These are phyloP conservation scores for Jacaranda mimosifolia DNA, from an alignment of 257 asterid species.

Conservation along the genomic window DNA sequence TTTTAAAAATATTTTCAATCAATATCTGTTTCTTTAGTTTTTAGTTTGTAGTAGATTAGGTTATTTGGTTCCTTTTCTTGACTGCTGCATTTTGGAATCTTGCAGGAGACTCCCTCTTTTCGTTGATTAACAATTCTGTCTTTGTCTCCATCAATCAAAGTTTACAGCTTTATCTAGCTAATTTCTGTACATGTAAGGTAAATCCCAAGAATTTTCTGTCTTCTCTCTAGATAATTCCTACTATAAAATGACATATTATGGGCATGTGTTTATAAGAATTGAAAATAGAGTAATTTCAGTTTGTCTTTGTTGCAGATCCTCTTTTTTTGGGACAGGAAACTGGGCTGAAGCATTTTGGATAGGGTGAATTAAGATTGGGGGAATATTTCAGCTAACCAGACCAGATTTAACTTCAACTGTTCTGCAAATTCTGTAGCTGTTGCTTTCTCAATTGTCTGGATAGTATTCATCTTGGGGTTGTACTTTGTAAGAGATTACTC, in stretches of 20 bases:
- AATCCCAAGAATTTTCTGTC: no score
- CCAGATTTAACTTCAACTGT: no score
- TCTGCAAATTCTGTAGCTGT: no score
- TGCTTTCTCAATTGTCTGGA: no score
- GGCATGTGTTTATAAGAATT: background rate
- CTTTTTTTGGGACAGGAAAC: background rate
- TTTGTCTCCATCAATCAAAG: background rate
- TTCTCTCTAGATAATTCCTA: background rate
- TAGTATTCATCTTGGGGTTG: no score
- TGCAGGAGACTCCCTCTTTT: conserved; percentile 3
- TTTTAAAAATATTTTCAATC: background rate
- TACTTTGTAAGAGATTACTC: no score
- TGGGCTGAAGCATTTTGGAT: background rate
- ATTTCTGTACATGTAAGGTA: no score
- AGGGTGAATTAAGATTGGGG: background rate
- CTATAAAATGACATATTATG: background rate
- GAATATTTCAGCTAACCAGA: background rate
- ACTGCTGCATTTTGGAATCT: conserved; percentile 32
- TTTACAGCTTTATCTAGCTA: no score
- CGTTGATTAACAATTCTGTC: conserved; percentile 23
- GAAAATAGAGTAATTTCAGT: conserved; percentile 7
- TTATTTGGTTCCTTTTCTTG: background rate
- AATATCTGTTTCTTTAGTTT: background rate
- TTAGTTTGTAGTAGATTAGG: background rate
- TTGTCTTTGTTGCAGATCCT: conserved; percentile 11